A percentile compares a stretch with the other conserved stretches of the same genome.
phyloP scores from a whole-genome alignment of 805 yeast genomes.

The Monosporozyma yasuniensis region DNA sequence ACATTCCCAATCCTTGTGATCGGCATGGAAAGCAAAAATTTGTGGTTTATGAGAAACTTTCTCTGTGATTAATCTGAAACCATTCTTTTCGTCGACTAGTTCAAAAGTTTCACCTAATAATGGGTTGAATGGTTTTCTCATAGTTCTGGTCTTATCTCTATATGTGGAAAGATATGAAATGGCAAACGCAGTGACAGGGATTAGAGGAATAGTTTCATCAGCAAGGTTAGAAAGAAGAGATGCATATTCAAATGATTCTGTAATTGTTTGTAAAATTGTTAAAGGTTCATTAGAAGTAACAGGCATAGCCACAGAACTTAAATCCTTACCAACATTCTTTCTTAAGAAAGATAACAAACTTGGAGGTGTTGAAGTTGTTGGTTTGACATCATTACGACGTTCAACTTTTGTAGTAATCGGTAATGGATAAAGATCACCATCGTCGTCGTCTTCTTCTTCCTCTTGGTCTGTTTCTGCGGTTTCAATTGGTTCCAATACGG shows the following conservation, averaged over 20 bases:
- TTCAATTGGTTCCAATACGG: not conserved
- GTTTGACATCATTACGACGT: constrained; percentile 51
- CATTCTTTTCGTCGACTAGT: constrained; percentile 73
- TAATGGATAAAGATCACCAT: constrained; percentile 59
- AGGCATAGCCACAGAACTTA: constrained; percentile 83
- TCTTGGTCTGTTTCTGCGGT: not conserved
- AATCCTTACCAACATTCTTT: constrained; percentile 87
- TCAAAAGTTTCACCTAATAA: constrained; percentile 90
- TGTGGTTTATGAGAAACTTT: constrained; percentile 81
- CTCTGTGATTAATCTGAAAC: constrained; percentile 67
- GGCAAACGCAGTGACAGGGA: constrained; percentile 71
- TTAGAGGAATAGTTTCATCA: constrained; percentile 45
- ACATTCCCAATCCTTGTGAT: constrained; percentile 61
- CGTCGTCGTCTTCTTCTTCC: constrained; percentile 13
- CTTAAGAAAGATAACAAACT: constrained; percentile 70
- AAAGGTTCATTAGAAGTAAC: constrained; percentile 90
- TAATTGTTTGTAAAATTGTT: constrained; percentile 65
- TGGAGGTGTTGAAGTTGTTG: constrained; percentile 66
- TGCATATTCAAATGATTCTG: constrained; percentile 75
- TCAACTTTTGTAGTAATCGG: constrained; percentile 37
- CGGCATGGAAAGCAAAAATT: constrained; percentile 73
- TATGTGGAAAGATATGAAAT: constrained; percentile 61
- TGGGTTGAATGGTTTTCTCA: constrained; percentile 92
- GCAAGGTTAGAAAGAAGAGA: constrained; percentile 55
- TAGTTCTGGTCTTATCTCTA: constrained; percentile 64